Evolutionary conservation across 1,284 basidiomycete genomes (phyloP).

Genomic region (Amylostereum chailletii): DNA sequence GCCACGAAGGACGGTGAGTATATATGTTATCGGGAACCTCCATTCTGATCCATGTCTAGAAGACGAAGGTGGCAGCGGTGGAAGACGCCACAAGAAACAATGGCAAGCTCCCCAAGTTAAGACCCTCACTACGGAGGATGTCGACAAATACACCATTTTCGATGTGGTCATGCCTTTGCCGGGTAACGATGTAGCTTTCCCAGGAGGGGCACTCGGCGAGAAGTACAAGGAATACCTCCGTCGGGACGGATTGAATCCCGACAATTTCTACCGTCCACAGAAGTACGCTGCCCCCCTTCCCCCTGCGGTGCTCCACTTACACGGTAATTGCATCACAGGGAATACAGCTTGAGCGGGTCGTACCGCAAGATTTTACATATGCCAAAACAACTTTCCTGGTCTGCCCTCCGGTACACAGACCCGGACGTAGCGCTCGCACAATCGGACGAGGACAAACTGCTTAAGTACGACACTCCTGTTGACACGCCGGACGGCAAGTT

Average conservation of each 20-base stretch:
- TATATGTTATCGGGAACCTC: neutral
- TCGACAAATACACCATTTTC: slow-evolving; percentile 77
- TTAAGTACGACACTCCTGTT: slow-evolving; percentile 69
- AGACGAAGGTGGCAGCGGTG: slow-evolving; percentile 14
- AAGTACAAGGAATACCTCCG: slow-evolving; percentile 75
- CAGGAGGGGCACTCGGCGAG: slow-evolving; percentile 75
- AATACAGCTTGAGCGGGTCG: slow-evolving; percentile 87
- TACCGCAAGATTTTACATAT: slow-evolving; percentile 88
- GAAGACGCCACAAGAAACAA: slow-evolving; percentile 33
- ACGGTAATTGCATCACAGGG: slow-evolving; percentile 36
- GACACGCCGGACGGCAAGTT: slow-evolving; percentile 69
- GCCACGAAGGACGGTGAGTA: neutral
- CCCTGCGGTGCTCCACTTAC: neutral
- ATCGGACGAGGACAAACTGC: slow-evolving; percentile 88
- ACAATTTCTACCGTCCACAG: slow-evolving; percentile 83
- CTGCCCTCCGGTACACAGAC: slow-evolving; percentile 83
- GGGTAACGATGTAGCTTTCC: slow-evolving; percentile 87
- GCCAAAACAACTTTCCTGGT: slow-evolving; percentile 77
- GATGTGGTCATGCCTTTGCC: slow-evolving; percentile 96
- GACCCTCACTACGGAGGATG: slow-evolving; percentile 67
- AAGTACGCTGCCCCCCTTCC: slow-evolving; percentile 41
- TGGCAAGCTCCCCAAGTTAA: slow-evolving; percentile 68
- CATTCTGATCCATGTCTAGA: neutral
- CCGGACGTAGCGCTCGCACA: slow-evolving; percentile 87
- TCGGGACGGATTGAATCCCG: slow-evolving; percentile 81